Percentiles rank a stretch among this genome's conserved stretches.
phyloP scores from a whole-genome alignment of 176 grass and related monocot genomes.

The Cenchrus fungigraminus region DNA sequence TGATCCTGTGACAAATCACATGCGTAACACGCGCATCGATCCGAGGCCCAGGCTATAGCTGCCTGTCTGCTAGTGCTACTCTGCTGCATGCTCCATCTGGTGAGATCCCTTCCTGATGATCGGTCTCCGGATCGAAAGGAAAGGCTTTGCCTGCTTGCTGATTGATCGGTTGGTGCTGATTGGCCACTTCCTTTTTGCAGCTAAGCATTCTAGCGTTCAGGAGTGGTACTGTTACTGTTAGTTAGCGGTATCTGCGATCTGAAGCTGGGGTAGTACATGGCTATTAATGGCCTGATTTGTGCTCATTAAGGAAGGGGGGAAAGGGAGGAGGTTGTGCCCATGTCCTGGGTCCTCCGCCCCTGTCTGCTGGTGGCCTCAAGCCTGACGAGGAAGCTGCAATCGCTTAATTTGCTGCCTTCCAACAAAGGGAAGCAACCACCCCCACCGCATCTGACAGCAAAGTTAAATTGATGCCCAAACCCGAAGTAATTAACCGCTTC shows the following conservation, averaged over 20 bases:
- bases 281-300: conserved; percentile 15
- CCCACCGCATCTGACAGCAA: background rate
- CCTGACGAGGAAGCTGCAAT: conserved; percentile 36
- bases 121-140: background rate
- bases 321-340: conserved; percentile 20
- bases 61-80: background rate
- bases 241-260: background rate
- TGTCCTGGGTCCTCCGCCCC: conserved; percentile 25
- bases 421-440: conserved; percentile 5
- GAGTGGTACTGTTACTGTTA: background rate
- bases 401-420: background rate
- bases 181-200: background rate
- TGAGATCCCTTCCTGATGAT: background rate
- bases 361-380: conserved; percentile 12
- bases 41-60: background rate
- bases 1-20: background rate
- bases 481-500: background rate
- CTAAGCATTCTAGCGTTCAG: background rate
- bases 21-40: background rate
- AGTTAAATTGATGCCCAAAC: background rate
- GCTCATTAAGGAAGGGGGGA: background rate
- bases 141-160: background rate
- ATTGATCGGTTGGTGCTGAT: background rate
- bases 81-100: background rate
- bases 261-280: conserved; percentile 38